phyloP scores from a whole-genome alignment of 768 basidiomycete genomes.

The Xanthoconium purpureum region DNA sequence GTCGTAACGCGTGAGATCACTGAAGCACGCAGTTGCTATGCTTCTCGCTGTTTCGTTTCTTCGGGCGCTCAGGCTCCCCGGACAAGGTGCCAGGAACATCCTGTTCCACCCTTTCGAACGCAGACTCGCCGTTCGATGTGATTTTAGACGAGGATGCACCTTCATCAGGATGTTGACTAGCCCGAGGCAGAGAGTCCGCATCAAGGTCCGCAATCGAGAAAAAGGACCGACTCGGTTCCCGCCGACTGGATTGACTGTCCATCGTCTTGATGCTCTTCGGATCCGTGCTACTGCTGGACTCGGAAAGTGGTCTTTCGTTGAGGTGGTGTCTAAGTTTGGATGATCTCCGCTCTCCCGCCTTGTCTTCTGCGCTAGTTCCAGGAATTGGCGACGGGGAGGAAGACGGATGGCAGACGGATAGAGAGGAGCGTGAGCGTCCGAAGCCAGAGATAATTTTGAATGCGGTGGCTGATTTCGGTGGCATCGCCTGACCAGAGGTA shows the following conservation, averaged over 20 bases:
- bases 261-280: slow-evolving; percentile 59
- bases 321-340: slow-evolving; percentile 39
- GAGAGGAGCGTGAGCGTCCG: slow-evolving; percentile 60
- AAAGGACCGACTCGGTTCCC: slow-evolving; percentile 37
- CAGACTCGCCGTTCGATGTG: slow-evolving; percentile 6
- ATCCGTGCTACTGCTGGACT: slow-evolving; percentile 57
- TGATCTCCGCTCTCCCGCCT: slow-evolving; percentile 27
- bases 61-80: slow-evolving; percentile 21
- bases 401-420: slow-evolving; percentile 40
- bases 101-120: slow-evolving; percentile 7
- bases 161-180: slow-evolving; percentile 20
- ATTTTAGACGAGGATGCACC: slow-evolving; percentile 15
- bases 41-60: slow-evolving; percentile 30
- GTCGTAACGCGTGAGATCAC: slow-evolving; percentile 5
- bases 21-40: slow-evolving; percentile 26
- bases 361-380: slow-evolving; percentile 21
- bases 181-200: slow-evolving; percentile 17
- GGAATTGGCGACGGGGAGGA: slow-evolving; percentile 30
- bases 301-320: slow-evolving; percentile 52
- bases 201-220: slow-evolving; percentile 33
- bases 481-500: slow-evolving; percentile 16
- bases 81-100: slow-evolving; percentile 7
- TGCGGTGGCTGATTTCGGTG: slow-evolving; percentile 50
- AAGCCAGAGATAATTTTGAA: slow-evolving; percentile 66
- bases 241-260: slow-evolving; percentile 42